These are phyloP conservation scores for Cochlearia excelsa DNA, from an alignment of 345 rosid genomes.

Conservation along the genomic window DNA sequence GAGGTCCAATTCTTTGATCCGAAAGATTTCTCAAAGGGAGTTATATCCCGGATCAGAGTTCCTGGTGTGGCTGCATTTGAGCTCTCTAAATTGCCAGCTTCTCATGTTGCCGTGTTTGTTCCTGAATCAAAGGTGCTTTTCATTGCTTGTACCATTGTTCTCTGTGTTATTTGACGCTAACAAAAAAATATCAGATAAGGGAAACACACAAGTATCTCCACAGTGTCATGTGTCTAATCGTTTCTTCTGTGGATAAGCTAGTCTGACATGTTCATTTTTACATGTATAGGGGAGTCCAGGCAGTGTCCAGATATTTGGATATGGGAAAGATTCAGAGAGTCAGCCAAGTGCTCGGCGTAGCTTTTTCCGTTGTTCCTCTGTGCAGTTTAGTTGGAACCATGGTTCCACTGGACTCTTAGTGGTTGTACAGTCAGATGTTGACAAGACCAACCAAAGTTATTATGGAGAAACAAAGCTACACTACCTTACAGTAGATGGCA, in stretches of 20 bases:
- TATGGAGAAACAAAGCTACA: slow-evolving; percentile 90
- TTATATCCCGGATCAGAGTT: slow-evolving; percentile 57
- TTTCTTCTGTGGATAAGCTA: background rate
- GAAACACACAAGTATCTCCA: background rate
- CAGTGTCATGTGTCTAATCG: background rate
- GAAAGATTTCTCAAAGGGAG: slow-evolving; percentile 75
- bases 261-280: slow-evolving; percentile 22
- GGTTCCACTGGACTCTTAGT: slow-evolving; percentile 88
- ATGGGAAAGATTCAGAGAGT: slow-evolving; percentile 58
- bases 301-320: slow-evolving; percentile 84
- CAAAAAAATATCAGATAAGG: no score
- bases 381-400: slow-evolving; percentile 76
- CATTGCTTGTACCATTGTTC: slow-evolving; percentile 4
- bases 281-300: slow-evolving; percentile 77
- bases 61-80: slow-evolving; percentile 76
- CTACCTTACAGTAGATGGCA: slow-evolving; percentile 83
- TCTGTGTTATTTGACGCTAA: background rate
- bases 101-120: slow-evolving; percentile 83
- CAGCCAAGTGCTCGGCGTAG: slow-evolving; percentile 77
- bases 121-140: slow-evolving; percentile 83
- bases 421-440: slow-evolving; percentile 88
- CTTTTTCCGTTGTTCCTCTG: slow-evolving; percentile 84
- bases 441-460: slow-evolving; percentile 93
- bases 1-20: slow-evolving; percentile 90
- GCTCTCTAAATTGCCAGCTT: slow-evolving; percentile 79